Conservation (phyloP, 495 filamentous ascomycete genomes). For the Aspergillus diversus region DNA sequence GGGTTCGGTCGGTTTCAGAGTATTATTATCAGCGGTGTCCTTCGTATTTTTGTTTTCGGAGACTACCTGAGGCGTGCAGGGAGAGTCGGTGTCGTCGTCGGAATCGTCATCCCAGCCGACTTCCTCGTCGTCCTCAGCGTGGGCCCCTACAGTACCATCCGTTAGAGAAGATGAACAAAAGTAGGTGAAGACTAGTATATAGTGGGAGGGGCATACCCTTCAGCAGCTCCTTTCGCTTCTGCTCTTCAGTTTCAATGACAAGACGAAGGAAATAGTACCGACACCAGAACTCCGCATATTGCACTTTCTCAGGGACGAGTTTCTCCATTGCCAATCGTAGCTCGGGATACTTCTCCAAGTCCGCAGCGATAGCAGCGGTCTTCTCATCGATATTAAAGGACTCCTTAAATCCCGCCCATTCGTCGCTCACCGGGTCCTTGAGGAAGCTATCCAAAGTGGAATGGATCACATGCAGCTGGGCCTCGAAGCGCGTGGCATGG, state of each 20-base stretch:
- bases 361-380: conserved; percentile 80
- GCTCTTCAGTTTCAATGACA: conserved; percentile 94
- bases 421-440: conserved; percentile 73
- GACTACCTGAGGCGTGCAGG: conserved; percentile 52
- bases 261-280: conserved; percentile 95
- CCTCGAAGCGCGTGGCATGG: conserved; percentile 92
- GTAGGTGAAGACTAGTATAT: conserved; percentile 20
- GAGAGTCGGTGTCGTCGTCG: conserved; percentile 61
- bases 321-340: conserved; percentile 92
- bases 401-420: conserved; percentile 75
- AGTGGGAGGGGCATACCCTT: conserved; percentile 65
- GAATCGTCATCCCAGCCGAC: conserved; percentile 85
- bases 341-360: conserved; percentile 88
- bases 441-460: conserved; percentile 81
- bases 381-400: conserved; percentile 80
- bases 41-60: conserved; percentile 23
- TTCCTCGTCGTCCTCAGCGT: conserved; percentile 72
- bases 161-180: conserved; percentile 11
- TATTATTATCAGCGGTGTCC: conserved; percentile 36
- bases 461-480: conserved; percentile 94
- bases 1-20: conserved; percentile 62
- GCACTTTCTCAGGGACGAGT: conserved; percentile 85
- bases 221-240: conserved; percentile 83
- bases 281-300: conserved; percentile 90
- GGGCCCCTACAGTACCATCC: conserved; percentile 45